These are phyloP conservation scores for Wickerhamomyces chaumierensis DNA, from an alignment of 805 yeast species.

Conservation along the genomic window DNA sequence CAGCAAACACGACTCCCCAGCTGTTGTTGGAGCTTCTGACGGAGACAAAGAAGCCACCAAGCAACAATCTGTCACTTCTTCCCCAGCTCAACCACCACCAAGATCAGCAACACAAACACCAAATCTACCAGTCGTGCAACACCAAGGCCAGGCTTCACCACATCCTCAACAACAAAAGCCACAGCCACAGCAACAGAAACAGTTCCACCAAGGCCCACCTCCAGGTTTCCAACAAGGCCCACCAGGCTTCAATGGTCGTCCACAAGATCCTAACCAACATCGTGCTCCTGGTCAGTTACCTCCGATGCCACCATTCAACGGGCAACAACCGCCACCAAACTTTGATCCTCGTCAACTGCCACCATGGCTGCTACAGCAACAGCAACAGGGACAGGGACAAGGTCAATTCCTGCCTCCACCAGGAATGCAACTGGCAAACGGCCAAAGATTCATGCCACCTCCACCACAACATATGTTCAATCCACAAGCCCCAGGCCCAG, in stretches of 20 bases:
- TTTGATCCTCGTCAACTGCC: conserved; percentile 11
- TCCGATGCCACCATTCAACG: conserved; percentile 9
- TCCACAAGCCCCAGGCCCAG: too few species aligned
- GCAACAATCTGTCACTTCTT: background rate
- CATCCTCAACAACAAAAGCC: conserved; percentile 1
- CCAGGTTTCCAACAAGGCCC: conserved; percentile 8
- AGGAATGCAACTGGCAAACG: conserved; percentile 7
- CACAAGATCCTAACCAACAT: conserved; percentile 1
- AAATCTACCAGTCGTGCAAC: too few species aligned
- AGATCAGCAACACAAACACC: background rate
- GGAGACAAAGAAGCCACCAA: background rate
- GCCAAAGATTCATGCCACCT: conserved; percentile 6
- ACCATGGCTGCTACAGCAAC: conserved; percentile 8
- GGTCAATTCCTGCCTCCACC: conserved; percentile 13
- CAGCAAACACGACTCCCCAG: conserved; percentile 11
- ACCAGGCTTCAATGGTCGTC: conserved; percentile 3
- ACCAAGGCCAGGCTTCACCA: conserved; percentile 1
- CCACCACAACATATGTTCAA: conserved; percentile 7
- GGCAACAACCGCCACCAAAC: conserved; percentile 8
- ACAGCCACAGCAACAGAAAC: conserved; percentile 1
- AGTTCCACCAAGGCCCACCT: conserved; percentile 9
- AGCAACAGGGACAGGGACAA: conserved; percentile 4
- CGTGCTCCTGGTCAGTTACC: conserved; percentile 9
- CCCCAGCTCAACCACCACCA: background rate
- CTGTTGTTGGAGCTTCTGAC: background rate